phyloP scores from a whole-genome alignment of 345 rosid species.

The Boechera divaricarpa region DNA sequence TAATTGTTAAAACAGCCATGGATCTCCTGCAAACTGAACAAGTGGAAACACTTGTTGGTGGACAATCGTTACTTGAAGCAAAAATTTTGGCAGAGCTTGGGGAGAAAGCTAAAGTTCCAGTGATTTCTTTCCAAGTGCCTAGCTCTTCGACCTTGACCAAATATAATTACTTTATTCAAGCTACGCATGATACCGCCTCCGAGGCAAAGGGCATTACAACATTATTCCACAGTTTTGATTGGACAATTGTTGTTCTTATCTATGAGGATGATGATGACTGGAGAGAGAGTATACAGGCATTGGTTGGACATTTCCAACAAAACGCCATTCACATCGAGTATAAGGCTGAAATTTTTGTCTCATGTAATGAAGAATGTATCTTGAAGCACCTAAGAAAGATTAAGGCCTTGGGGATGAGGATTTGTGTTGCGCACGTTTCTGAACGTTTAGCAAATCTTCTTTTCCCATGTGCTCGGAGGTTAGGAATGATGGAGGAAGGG shows the following conservation, averaged over 20 bases:
- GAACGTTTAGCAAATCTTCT: neutral
- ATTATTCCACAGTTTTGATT: neutral
- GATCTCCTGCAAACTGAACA: neutral
- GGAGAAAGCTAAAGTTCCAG: neutral
- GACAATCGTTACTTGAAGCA: neutral
- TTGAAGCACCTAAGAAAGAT: neutral
- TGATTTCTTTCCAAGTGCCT: neutral
- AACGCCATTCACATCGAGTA: neutral
- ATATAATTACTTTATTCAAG: neutral
- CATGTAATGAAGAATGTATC: neutral
- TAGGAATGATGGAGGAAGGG: neutral
- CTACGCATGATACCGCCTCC: neutral
- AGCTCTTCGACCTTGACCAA: neutral
- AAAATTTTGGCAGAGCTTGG: neutral
- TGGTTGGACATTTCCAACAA: neutral
- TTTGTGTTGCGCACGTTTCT: neutral
- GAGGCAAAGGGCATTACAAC: neutral
- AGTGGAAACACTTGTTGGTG: neutral
- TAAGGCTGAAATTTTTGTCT: neutral
- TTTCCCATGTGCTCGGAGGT: neutral
- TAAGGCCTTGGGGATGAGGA: neutral
- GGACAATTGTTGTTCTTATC: neutral
- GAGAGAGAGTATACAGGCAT: conserved; percentile 1
- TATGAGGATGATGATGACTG: neutral
- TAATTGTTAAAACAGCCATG: neutral